Percentiles rank a stretch among this genome's conserved stretches.
phyloP scores from a whole-genome alignment of 83 land plant genomes.

The Larix sibirica region DNA sequence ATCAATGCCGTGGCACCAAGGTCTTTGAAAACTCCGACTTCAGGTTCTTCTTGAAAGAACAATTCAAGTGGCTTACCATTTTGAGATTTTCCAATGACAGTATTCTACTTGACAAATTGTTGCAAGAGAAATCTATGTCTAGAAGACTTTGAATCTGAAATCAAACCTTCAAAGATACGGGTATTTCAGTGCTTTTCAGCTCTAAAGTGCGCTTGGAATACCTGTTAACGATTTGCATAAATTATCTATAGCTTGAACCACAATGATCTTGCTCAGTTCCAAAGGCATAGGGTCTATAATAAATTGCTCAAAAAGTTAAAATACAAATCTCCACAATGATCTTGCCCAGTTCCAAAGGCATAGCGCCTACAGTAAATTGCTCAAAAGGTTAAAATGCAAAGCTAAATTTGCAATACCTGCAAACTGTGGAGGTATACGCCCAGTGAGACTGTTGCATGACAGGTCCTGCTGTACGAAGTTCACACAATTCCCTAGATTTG shows the following conservation, averaged over 20 bases:
- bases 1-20: not conserved
- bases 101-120: slow-evolving; percentile 30
- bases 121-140: slow-evolving; percentile 24
- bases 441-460: slow-evolving; percentile 21
- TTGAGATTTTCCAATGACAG: slow-evolving; percentile 9
- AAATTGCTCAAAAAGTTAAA: slow-evolving; percentile 3
- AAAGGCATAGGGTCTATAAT: slow-evolving; percentile 17
- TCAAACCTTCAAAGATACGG: slow-evolving; percentile 12
- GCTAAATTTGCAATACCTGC: not conserved
- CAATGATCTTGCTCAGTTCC: slow-evolving; percentile 19
- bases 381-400: too few relatives aligned
- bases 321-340: too few relatives aligned
- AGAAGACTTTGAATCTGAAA: slow-evolving; percentile 23
- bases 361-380: too few relatives aligned
- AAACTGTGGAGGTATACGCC: slow-evolving; percentile 23
- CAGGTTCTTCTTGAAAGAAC: slow-evolving; percentile 43
- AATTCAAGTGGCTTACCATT: slow-evolving; percentile 12
- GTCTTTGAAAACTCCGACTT: slow-evolving; percentile 23
- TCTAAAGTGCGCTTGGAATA: slow-evolving; percentile 20
- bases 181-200: not conserved
- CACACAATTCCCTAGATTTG: not conserved
- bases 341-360: too few relatives aligned
- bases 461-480: not conserved
- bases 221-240: slow-evolving; percentile 22
- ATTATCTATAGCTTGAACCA: slow-evolving; percentile 11